Evolutionary conservation across 768 basidiomycete species (phyloP).

Genomic region (Tulasnella sp.): DNA sequence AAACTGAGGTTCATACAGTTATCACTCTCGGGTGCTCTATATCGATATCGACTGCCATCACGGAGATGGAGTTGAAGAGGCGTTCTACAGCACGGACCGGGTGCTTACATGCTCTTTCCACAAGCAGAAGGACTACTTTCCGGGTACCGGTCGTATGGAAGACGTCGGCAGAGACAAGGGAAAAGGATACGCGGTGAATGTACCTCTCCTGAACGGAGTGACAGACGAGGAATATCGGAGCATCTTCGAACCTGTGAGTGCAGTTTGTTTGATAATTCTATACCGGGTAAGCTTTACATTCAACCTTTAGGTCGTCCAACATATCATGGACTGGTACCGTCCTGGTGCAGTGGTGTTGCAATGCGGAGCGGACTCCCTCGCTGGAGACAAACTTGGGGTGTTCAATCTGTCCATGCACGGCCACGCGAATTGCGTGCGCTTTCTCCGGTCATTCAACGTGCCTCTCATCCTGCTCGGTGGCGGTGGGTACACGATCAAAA

Average conservation of each 20-base stretch:
- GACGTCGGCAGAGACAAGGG: constrained; percentile 77
- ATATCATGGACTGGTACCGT: constrained; percentile 74
- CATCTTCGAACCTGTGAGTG: constrained; percentile 82
- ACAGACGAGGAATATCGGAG: constrained; percentile 77
- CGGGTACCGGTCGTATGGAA: constrained; percentile 75
- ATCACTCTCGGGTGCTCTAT: constrained; percentile 78
- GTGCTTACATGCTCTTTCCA: constrained; percentile 98
- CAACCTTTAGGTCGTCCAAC: constrained; percentile 54
- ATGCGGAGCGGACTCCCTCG: constrained; percentile 90
- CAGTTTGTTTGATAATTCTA: neutral
- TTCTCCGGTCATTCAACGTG: constrained; percentile 65
- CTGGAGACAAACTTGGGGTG: constrained; percentile 90
- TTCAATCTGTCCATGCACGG: constrained; percentile 95
- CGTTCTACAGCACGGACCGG: constrained; percentile 92
- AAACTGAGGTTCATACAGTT: constrained; percentile 57
- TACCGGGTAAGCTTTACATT: neutral
- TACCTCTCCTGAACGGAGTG: constrained; percentile 88
- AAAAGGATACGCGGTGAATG: constrained; percentile 80
- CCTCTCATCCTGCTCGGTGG: constrained; percentile 89
- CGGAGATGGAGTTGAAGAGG: constrained; percentile 97
- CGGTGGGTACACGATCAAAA: constrained; percentile 94
- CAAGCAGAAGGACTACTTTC: constrained; percentile 93
- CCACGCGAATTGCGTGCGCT: constrained; percentile 83
- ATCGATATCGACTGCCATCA: constrained; percentile 99
- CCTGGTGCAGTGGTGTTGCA: constrained; percentile 85